These are phyloP conservation scores for Tillandsia leiboldiana DNA, from an alignment of 176 grass and related monocot species.

Conservation along the genomic window DNA sequence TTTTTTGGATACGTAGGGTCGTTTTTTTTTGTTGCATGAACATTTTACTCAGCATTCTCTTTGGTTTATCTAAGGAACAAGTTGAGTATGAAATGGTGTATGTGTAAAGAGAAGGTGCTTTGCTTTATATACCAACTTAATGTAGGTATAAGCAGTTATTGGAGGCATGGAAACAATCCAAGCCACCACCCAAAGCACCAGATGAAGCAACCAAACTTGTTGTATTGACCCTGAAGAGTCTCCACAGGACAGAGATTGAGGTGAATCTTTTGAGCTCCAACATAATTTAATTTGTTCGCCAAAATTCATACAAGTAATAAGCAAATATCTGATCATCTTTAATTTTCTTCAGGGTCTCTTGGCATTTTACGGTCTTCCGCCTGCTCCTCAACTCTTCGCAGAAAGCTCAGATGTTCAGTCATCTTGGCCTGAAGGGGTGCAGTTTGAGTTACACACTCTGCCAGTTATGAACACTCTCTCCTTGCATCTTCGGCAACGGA, in stretches of 20 bases:
- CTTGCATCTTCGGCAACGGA: background rate
- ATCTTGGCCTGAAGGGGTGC: constrained; percentile 18
- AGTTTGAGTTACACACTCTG: constrained; percentile 32
- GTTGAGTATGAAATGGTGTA: no score
- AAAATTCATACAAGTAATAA: constrained; percentile 1
- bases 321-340: background rate
- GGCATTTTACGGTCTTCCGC: constrained; percentile 30
- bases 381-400: background rate
- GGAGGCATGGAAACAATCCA: constrained; percentile 8
- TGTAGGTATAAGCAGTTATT: constrained; percentile 9
- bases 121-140: background rate
- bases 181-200: background rate
- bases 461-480: constrained; percentile 19
- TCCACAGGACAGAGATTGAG: background rate
- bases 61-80: no score
- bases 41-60: no score
- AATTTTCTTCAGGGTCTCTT: constrained; percentile 31
- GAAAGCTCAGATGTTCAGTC: constrained; percentile 8
- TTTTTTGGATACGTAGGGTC: no score
- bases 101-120: background rate
- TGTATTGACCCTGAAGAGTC: background rate
- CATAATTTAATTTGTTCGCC: background rate
- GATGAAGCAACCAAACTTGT: constrained; percentile 5
- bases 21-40: no score
- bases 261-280: background rate